phyloP scores from a whole-genome alignment of 1,139 yeast genomes.

The Protomyces macrosporus region DNA sequence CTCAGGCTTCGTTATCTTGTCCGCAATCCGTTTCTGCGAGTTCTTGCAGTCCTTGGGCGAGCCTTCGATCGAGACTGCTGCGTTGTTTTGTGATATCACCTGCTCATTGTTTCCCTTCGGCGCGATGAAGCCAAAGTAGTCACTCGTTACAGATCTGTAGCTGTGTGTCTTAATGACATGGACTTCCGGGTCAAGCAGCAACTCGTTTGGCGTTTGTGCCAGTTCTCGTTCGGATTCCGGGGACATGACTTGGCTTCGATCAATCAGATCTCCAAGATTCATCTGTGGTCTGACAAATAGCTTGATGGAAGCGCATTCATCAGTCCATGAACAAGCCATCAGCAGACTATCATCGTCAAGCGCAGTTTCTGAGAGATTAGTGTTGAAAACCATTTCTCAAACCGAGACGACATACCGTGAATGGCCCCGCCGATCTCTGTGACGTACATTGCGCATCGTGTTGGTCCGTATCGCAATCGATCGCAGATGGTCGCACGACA shows the following conservation, averaged over 20 bases:
- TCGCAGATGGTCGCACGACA: slow-evolving; percentile 44
- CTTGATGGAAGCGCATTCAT: slow-evolving; percentile 11
- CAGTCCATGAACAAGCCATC: slow-evolving; percentile 35
- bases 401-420: neutral
- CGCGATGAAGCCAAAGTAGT: neutral
- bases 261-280: no score
- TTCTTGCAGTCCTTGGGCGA: no score
- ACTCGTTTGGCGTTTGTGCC: neutral
- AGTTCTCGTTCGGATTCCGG: neutral
- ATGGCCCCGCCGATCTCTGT: slow-evolving; percentile 60
- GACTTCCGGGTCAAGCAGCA: neutral
- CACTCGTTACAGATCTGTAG: neutral
- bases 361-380: slow-evolving; percentile 50
- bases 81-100: no score
- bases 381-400: no score
- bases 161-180: neutral
- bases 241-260: neutral
- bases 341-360: slow-evolving; percentile 51
- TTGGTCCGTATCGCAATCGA: slow-evolving; percentile 43
- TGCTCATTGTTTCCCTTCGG: neutral
- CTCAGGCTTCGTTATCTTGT: no score
- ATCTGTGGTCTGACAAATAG: neutral
- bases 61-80: no score
- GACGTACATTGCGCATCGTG: slow-evolving; percentile 50
- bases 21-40: no score